Evolutionary conservation across 208 protist genomes (phyloP), one percentile per base, ranked within the genome.

Genomic region (Crithidia thermophila): DNA sequence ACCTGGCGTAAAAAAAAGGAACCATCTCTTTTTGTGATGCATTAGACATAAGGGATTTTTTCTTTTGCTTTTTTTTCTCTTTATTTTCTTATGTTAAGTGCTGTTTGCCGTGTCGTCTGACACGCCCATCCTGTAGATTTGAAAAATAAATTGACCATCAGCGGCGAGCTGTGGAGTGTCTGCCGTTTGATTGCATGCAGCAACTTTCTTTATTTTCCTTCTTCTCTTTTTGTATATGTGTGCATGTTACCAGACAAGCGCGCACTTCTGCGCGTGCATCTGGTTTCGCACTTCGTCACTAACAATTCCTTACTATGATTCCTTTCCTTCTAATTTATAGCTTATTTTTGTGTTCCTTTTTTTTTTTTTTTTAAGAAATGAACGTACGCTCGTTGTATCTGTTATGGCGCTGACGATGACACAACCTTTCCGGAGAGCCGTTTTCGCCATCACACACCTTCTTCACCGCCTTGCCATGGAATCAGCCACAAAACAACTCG

Each of bases 1-100:
- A 82, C 58, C 60, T 93, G 33, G 72, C 79, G 27, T 89, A 49
- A 25, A 14, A 3, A n/a, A 6, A 14, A 11, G 3, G 33, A 20
- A n/a, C 16, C 16, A 31, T 16, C 39, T 20, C 25, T n/a, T n/a
- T n/a, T n/a, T n/a, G n/a, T n/a, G n/a, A n/a, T n/a, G n/a, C n/a
- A n/a, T n/a, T n/a, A n/a, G n/a, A n/a, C n/a, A n/a, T n/a, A n/a
- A n/a, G n/a, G n/a, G n/a, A 1, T 1, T 34, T 55, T 39, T 43
- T 9, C 14, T 13, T 36, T 45, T 18, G 1, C 9, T 23, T 11
- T 46, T 37, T 37, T 61, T 50, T 34, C 40, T 45, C 45, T 37
- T 40, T 9, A 42, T 45, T 10, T 45, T 58, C 18, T n/a, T n/a
- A n/a, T n/a, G n/a, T n/a, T n/a, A n/a, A n/a, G n/a, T n/a, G n/a